Conservation (phyloP, 768 basidiomycete genomes). For the Hericium alpestre region DNA sequence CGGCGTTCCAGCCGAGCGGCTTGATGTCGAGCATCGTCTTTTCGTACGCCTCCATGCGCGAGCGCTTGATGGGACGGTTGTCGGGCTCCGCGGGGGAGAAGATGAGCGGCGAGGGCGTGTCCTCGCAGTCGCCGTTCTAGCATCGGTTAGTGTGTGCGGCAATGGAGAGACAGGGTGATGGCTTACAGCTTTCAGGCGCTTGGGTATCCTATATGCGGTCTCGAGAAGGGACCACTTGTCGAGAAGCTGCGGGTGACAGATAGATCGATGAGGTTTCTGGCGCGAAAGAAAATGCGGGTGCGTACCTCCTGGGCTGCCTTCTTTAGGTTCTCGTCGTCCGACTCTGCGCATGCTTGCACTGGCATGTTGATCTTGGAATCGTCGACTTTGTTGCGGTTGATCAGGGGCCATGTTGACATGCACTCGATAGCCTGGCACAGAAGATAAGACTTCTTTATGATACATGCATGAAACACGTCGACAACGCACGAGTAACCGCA, state of each 20-base stretch:
- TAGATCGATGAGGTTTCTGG: background rate
- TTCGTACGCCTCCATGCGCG: constrained; percentile 11
- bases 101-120: constrained; percentile 1
- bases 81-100: constrained; percentile 6
- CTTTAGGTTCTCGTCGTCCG: constrained; percentile 48
- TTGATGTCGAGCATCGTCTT: constrained; percentile 15
- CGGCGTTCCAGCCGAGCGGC: constrained; percentile 11
- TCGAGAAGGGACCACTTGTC: constrained; percentile 73
- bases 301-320: constrained; percentile 53
- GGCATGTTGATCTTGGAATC: constrained; percentile 56
- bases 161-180: background rate
- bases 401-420: constrained; percentile 70
- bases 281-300: background rate
- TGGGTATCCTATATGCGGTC: constrained; percentile 80
- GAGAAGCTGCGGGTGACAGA: constrained; percentile 42
- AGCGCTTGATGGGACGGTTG: constrained; percentile 15
- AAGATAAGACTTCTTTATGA: background rate
- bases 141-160: background rate
- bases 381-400: constrained; percentile 85
- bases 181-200: constrained; percentile 40
- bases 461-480: background rate
- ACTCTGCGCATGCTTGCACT: constrained; percentile 42
- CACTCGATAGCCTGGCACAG: constrained; percentile 46
- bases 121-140: constrained; percentile 19
- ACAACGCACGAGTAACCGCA: constrained; percentile 54